These are phyloP conservation scores for Pachysandra terminalis DNA, from an alignment of 164 flowering plant species.

Conservation along the genomic window DNA sequence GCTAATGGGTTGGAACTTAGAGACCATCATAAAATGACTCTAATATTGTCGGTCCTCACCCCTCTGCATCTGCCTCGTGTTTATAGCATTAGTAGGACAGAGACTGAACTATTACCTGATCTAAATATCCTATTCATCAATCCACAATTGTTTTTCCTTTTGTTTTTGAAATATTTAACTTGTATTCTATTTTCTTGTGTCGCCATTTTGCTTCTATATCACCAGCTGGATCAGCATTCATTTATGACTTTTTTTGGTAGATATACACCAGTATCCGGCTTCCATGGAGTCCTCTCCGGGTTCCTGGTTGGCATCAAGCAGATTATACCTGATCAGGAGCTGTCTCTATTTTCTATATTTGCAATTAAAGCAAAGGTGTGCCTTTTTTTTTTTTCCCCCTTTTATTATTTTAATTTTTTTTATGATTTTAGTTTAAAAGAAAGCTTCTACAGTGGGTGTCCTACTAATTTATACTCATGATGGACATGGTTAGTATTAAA, in stretches of 20 bases:
- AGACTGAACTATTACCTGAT: neutral
- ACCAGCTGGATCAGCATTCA: neutral
- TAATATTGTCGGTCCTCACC: neutral
- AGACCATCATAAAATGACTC: neutral
- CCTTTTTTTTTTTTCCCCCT: neutral
- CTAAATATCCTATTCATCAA: neutral
- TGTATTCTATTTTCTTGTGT: neutral
- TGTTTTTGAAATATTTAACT: neutral
- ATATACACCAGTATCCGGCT: slow-evolving; percentile 89
- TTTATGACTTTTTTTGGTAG: slow-evolving; percentile 30
- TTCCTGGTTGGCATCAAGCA: slow-evolving; percentile 40
- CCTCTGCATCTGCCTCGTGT: neutral
- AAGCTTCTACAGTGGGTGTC: no score
- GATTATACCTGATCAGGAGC: slow-evolving; percentile 1
- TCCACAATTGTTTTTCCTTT: neutral
- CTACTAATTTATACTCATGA: no score
- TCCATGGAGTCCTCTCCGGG: slow-evolving; percentile 83
- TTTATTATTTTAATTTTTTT: neutral
- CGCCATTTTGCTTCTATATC: neutral
- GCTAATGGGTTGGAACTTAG: neutral
- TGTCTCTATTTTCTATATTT: neutral
- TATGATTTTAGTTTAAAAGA: neutral
- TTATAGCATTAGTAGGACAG: neutral
- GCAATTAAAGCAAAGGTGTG: neutral
- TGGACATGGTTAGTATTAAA: no score